These are phyloP conservation scores for Boletus insuetus DNA, from an alignment of 768 basidiomycete species.

Conservation along the genomic window DNA sequence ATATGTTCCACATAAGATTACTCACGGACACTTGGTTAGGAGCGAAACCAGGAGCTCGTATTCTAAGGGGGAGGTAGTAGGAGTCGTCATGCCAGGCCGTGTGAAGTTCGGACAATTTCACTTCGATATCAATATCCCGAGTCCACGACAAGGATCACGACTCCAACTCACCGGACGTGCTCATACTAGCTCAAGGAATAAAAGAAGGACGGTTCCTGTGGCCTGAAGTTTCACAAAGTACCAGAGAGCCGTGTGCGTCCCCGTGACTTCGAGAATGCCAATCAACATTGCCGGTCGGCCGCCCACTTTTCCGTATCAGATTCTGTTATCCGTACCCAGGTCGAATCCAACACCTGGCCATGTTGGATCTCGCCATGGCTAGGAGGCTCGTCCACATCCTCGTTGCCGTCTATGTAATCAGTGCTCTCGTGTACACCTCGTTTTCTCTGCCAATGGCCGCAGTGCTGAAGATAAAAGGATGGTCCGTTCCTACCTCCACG, in stretches of 20 bases:
- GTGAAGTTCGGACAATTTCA: neutral
- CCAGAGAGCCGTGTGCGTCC: neutral
- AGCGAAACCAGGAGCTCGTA: slow-evolving; percentile 26
- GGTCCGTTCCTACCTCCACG: slow-evolving; percentile 1
- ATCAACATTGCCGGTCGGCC: slow-evolving; percentile 2
- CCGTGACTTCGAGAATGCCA: slow-evolving; percentile 14
- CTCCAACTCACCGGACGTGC: neutral
- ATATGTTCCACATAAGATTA: neutral
- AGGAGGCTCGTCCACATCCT: slow-evolving; percentile 16
- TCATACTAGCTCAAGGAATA: too few species aligned
- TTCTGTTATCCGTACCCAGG: neutral
- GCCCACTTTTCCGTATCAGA: neutral
- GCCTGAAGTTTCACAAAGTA: neutral
- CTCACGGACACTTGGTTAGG: slow-evolving; percentile 27
- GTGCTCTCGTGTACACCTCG: slow-evolving; percentile 33
- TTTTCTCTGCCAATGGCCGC: slow-evolving; percentile 20
- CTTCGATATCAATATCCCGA: too few species aligned
- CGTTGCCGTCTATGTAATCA: slow-evolving; percentile 21
- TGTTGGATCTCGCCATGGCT: slow-evolving; percentile 9
- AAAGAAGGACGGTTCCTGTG: neutral
- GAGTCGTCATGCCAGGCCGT: slow-evolving; percentile 3
- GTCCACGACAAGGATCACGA: too few species aligned
- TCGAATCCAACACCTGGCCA: neutral
- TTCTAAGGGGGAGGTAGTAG: neutral
- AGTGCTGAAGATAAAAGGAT: slow-evolving; percentile 2